Evolutionary conservation across 352 stramenopile genomes (phyloP), one percentile per base, ranked within the genome.

Genomic region (Phytophthora nicotianae): DNA sequence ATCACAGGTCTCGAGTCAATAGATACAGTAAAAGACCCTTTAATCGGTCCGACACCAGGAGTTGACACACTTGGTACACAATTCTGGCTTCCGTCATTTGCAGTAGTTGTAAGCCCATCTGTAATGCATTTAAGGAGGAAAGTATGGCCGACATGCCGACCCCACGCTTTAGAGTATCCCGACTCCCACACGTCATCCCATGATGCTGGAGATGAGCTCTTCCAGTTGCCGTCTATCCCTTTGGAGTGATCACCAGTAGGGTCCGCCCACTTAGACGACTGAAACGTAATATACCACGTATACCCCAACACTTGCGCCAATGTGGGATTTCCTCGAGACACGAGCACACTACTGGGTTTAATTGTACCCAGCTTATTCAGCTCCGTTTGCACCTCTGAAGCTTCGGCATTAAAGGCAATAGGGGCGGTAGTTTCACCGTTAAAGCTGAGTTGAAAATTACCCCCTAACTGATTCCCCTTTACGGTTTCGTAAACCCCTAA

Each of bases 91-190:
- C 79, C 76, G 32, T 90, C 81, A 32, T 51, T 88, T 4, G 81
- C 74, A 9, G 81, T 79, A 4, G 79, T 91, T 9, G 79, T 89
- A 26, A 95, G 51, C 0, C 82, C 79, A 35, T 83, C 77, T n/a
- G 80, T 72, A 51, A 90, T 73, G 46, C 86, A 95, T 17, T 65
- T 56, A 1, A 93, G 53, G 16, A 60, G 47, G 13, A 83, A 70
- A 38, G 98, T 80, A 29, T 96, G 85, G 0, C 97, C 97, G 3
- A 98, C 93, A 58, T 99, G 98, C 16, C 95, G 96, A 0, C 97
- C 97, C 97, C 97, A 99, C 4, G 91, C 92, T 65, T 98, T 98
- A 2, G 94, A 98, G 73, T 98, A 98, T 0, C 89, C 88, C 0
- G 90, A 93, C 23, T 88, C 84, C 97, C 97, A 99, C 19, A 91